Evolutionary conservation across 2,329 filamentous ascomycete species (phyloP), one percentile per base, ranked within the genome.

Genomic region (Cladosporium sp.): DNA sequence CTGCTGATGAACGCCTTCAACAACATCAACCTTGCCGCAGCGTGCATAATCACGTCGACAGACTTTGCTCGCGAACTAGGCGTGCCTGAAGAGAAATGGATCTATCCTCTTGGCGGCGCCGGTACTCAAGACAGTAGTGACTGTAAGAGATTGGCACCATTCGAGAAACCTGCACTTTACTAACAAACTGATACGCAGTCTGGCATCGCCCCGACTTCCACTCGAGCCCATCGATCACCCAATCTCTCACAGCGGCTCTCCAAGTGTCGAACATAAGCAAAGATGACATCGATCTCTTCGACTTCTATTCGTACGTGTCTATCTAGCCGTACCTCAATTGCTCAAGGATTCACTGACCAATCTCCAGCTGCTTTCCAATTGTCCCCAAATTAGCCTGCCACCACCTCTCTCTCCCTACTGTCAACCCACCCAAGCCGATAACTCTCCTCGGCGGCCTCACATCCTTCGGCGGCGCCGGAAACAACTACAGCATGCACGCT

Each of bases 1-100:
- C 69, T 87, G 0, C 66, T 86, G 9, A 86, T 86, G 83, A 87
- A 87, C 60, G 83, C 84, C 0, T 86, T 86, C 68, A 87, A 86
- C 58, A 83, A 75, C 2, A 77, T 87, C 34, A 86, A 87, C 55
- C 69, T 86, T 11, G 77, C 83, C 2, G 79, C 74, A 0, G 81
- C 83, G 7, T 76, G 77, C 53, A 72, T 87, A 13, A 54, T 87
- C 3, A 86, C 83, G 0, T 81, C 80, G 0, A 74, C 72, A 0
- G 72, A 79, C 1, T 71, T 74, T 61, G 84, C 84, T 0, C 67
- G 65, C 40, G 66, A 76, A 41, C 68, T 86, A 1, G 76, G 77
- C 0, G 75, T 86, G 9, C 74, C 79, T 0, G 60, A 76, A 45
- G 70, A 72, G 5, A 75, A 75, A 63, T 86, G 82, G 82, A 77